phyloP scores from a whole-genome alignment of 1,284 basidiomycete species.

The Ganoderma lingzhi region DNA sequence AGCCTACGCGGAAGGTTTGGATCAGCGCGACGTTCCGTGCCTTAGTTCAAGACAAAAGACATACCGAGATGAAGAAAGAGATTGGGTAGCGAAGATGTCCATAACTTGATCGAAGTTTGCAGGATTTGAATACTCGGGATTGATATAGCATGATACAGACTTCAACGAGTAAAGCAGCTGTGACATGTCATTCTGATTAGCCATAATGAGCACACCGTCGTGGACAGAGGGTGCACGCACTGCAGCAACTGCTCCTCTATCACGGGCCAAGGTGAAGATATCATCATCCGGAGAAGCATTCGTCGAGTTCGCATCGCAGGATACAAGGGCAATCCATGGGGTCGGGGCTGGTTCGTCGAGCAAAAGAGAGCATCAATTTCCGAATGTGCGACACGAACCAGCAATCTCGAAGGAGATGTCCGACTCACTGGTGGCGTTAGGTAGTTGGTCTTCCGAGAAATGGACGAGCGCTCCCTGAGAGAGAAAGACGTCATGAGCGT shows the following conservation, averaged over 20 bases:
- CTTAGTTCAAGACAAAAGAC: conserved; percentile 20
- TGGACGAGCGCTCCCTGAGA: conserved; percentile 82
- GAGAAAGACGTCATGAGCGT: too few relatives aligned
- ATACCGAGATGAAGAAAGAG: conserved; percentile 50
- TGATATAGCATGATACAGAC: conserved; percentile 79
- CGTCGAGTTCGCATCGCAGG: conserved; percentile 82
- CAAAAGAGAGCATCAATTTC: background rate
- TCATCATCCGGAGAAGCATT: conserved; percentile 64
- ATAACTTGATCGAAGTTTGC: conserved; percentile 75
- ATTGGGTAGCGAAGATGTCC: conserved; percentile 80
- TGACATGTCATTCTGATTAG: background rate
- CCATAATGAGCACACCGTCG: background rate
- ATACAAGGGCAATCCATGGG: conserved; percentile 90
- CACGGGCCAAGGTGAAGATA: conserved; percentile 82
- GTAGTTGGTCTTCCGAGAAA: conserved; percentile 67
- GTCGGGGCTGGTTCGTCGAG: conserved; percentile 59
- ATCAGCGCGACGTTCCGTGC: conserved; percentile 7
- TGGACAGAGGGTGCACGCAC: conserved; percentile 48
- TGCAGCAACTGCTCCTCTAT: conserved; percentile 81
- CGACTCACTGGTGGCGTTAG: conserved; percentile 45
- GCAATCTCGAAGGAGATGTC: conserved; percentile 7
- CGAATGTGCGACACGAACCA: background rate
- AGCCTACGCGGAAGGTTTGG: conserved; percentile 44
- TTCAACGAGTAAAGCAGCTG: conserved; percentile 81
- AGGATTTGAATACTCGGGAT: conserved; percentile 73